Percentiles rank a stretch among this genome's conserved stretches.
These are phyloP conservation scores for Dillenia turbinata DNA, from an alignment of 164 flowering plant genomes.

Conservation along the genomic window DNA sequence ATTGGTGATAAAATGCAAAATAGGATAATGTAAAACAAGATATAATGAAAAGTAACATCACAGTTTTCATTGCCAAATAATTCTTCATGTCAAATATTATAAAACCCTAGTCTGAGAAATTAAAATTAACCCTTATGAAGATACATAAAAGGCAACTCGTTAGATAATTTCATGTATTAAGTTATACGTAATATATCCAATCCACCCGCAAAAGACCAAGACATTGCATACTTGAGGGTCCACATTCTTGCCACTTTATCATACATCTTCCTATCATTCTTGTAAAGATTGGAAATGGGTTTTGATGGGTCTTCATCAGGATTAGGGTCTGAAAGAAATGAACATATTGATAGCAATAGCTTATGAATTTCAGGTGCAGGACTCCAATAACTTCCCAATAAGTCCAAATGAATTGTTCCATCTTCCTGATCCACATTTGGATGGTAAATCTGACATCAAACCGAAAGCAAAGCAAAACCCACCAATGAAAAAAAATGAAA, in stretches of 20 bases:
- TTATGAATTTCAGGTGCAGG: constrained; percentile 8
- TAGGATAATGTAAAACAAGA: too few species aligned
- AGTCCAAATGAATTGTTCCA: constrained; percentile 23
- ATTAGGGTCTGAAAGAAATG: constrained; percentile 23
- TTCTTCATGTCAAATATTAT: too few species aligned
- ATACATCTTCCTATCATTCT: constrained; percentile 3
- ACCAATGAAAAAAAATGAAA: too few species aligned
- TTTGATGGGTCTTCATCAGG: constrained; percentile 1
- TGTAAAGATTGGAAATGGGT: constrained; percentile 9
- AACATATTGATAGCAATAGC: constrained; percentile 20
- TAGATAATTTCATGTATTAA: too few species aligned
- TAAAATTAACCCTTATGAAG: too few species aligned
- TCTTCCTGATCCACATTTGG: constrained; percentile 14
- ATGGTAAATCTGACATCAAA: constrained; percentile 20
- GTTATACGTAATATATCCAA: not conserved
- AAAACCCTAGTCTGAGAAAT: too few species aligned
- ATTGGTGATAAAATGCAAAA: too few species aligned
- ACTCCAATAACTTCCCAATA: constrained; percentile 11
- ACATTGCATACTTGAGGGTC: constrained; percentile 18
- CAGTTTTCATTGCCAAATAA: too few species aligned
- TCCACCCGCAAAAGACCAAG: not conserved
- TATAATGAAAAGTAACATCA: too few species aligned
- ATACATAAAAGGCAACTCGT: too few species aligned
- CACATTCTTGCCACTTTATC: constrained; percentile 13
- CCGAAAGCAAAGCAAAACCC: too few species aligned